Percentiles rank a stretch among this genome's conserved stretches.
Evolutionary conservation across 306 rosid genomes (phyloP).

Genomic region (Pyrus pyrifolia): DNA sequence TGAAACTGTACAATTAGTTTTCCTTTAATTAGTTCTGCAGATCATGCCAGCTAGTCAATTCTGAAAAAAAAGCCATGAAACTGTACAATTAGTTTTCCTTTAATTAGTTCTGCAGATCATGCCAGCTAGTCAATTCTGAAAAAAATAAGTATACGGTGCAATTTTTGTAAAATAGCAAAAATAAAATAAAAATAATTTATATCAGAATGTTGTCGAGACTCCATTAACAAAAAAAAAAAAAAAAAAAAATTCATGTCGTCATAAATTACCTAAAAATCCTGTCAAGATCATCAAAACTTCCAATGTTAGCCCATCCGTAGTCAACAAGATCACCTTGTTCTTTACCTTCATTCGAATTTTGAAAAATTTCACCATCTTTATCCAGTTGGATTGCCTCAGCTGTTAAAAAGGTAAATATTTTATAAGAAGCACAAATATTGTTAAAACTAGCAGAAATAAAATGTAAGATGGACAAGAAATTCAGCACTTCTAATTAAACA

Average conservation of each 20-base stretch:
- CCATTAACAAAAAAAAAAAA: neutral
- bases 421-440: neutral
- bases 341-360: slow-evolving; percentile 45
- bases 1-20: neutral
- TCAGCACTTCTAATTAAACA: neutral
- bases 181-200: neutral
- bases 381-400: slow-evolving; percentile 42
- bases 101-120: neutral
- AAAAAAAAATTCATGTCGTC: neutral
- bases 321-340: slow-evolving; percentile 80
- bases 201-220: neutral
- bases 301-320: slow-evolving; percentile 83
- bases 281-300: slow-evolving; percentile 94
- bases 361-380: slow-evolving; percentile 46
- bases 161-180: neutral
- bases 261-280: slow-evolving; percentile 70
- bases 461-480: neutral
- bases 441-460: neutral
- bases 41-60: neutral
- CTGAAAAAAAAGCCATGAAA: neutral
- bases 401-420: slow-evolving; percentile 28
- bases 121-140: neutral
- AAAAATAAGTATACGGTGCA: neutral
- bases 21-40: neutral
- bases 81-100: neutral